Conservation (phyloP, 306 rosid species). For the Dalbergia cochinchinensis region DNA sequence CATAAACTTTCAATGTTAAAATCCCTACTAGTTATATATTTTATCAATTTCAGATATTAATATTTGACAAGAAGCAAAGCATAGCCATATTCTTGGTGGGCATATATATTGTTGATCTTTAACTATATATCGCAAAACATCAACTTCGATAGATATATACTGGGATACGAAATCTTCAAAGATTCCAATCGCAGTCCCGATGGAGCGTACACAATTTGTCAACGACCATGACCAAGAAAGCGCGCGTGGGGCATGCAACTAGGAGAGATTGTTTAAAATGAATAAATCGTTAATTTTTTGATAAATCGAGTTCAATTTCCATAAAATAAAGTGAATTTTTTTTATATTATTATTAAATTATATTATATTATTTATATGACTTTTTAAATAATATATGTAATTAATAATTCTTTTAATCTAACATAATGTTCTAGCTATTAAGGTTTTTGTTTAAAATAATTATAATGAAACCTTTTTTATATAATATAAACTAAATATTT, state of each 20-base stretch:
- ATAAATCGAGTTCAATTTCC: no score
- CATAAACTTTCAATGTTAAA: not conserved
- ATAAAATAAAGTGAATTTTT: no score
- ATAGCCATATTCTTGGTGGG: not conserved
- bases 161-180: constrained; percentile 24
- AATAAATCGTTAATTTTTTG: no score
- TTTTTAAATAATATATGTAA: no score
- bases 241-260: constrained; percentile 1
- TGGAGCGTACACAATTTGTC: not conserved
- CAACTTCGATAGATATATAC: constrained; percentile 1
- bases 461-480: no score
- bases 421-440: no score
- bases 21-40: not conserved
- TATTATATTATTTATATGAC: no score
- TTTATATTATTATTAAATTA: no score
- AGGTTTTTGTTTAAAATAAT: no score
- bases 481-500: no score
- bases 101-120: not conserved
- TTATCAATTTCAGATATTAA: not conserved
- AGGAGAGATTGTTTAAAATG: no score
- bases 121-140: constrained; percentile 37
- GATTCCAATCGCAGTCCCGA: constrained; percentile 28
- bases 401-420: no score
- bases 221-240: not conserved
- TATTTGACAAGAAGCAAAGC: not conserved